phyloP scores from a whole-genome alignment of 2,329 filamentous ascomycete species.

The Thielaviopsis musarum region DNA sequence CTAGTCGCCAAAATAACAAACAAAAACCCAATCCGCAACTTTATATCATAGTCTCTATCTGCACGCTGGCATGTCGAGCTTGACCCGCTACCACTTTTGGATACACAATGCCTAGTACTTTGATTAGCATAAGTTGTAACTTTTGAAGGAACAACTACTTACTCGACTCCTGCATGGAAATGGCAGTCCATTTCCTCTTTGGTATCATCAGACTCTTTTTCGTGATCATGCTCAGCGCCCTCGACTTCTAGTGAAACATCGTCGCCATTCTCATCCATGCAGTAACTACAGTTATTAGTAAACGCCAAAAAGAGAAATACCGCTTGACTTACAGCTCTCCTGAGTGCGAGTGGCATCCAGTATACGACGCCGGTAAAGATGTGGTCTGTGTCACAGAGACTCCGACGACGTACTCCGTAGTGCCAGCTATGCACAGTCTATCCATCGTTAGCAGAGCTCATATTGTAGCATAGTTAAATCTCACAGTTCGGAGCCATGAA shows the following conservation, averaged over 20 bases:
- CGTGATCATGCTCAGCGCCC: slow-evolving; percentile 15
- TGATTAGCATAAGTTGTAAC: slow-evolving; percentile 6
- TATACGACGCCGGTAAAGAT: slow-evolving; percentile 42
- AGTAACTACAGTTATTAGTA: slow-evolving; percentile 32
- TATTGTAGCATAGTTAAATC: slow-evolving; percentile 11
- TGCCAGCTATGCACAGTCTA: slow-evolving; percentile 29
- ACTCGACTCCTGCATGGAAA: slow-evolving; percentile 62
- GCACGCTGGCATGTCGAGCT: slow-evolving; percentile 27
- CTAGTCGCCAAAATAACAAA: slow-evolving; percentile 58
- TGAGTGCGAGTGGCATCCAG: slow-evolving; percentile 47
- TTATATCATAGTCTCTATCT: slow-evolving; percentile 45
- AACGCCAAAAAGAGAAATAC: neutral
- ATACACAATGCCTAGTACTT: slow-evolving; percentile 37
- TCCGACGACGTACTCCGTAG: slow-evolving; percentile 26
- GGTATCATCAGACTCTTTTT: slow-evolving; percentile 18
- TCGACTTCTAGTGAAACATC: slow-evolving; percentile 35
- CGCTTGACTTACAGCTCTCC: slow-evolving; percentile 30
- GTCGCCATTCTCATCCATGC: slow-evolving; percentile 38
- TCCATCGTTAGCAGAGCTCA: neutral
- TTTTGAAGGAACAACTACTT: slow-evolving; percentile 18
- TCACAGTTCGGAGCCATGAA: slow-evolving; percentile 25
- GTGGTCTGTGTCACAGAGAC: slow-evolving; percentile 35
- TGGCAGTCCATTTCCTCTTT: slow-evolving; percentile 38
- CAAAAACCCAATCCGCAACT: slow-evolving; percentile 50
- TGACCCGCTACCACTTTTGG: slow-evolving; percentile 22